Conservation (phyloP, 257 asterid species). For the Ligustrum vulgare region DNA sequence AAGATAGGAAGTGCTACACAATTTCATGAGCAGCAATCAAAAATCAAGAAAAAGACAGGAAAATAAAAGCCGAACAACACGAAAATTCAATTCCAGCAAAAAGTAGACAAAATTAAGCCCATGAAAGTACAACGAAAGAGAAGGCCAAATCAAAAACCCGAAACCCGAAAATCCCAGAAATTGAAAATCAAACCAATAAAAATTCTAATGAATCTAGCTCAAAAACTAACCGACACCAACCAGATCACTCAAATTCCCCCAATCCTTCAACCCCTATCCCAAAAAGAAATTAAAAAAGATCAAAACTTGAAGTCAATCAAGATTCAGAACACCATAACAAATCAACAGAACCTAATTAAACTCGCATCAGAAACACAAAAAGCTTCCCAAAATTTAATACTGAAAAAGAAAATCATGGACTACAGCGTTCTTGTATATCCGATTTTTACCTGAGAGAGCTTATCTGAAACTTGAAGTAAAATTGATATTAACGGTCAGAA, state of each 20-base stretch:
- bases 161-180: conserved; percentile 8
- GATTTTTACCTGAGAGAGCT: conserved; percentile 32
- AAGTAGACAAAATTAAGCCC: neutral
- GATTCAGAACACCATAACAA: conserved; percentile 21
- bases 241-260: conserved; percentile 13
- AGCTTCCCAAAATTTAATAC: conserved; percentile 15
- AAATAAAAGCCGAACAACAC: conserved; percentile 5
- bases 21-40: neutral
- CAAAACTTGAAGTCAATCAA: conserved; percentile 37
- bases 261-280: too few relatives aligned
- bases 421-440: neutral
- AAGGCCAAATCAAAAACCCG: neutral
- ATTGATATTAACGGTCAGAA: conserved; percentile 4
- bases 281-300: conserved; percentile 29
- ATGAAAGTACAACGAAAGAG: neutral
- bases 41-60: neutral
- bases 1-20: neutral
- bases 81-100: conserved; percentile 4
- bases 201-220: conserved; percentile 20
- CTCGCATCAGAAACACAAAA: conserved; percentile 28
- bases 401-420: neutral
- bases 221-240: conserved; percentile 21
- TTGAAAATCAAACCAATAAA: conserved; percentile 16
- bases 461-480: conserved; percentile 14
- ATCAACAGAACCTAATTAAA: conserved; percentile 4